Percentiles rank a stretch among this genome's conserved stretches.
These are phyloP conservation scores for Ceratobasidium sp. DNA, from an alignment of 1,284 basidiomycete species.

Conservation along the genomic window DNA sequence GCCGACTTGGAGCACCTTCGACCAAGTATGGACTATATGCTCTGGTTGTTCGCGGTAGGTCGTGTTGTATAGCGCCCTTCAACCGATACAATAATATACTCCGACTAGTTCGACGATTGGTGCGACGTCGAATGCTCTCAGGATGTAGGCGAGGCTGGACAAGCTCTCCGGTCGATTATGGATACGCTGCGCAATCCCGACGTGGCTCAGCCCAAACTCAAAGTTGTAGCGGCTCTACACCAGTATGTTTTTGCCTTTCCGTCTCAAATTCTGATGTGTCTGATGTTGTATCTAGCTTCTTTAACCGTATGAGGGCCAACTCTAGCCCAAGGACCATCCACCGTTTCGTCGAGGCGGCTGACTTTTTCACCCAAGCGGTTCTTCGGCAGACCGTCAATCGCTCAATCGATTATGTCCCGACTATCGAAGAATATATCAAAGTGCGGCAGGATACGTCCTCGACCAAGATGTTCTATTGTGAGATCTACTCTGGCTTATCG, in stretches of 20 bases:
- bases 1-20: slow-evolving; percentile 61
- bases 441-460: slow-evolving; percentile 64
- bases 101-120: slow-evolving; percentile 60
- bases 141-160: slow-evolving; percentile 60
- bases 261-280: slow-evolving; percentile 46
- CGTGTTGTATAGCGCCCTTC: slow-evolving; percentile 3
- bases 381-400: slow-evolving; percentile 61
- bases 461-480: slow-evolving; percentile 58
- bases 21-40: slow-evolving; percentile 63
- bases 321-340: slow-evolving; percentile 58
- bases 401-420: slow-evolving; percentile 59
- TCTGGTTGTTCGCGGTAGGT: slow-evolving; percentile 65
- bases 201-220: slow-evolving; percentile 57
- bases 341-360: slow-evolving; percentile 61
- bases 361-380: slow-evolving; percentile 61
- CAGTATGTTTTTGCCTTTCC: slow-evolving; percentile 54
- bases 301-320: slow-evolving; percentile 60
- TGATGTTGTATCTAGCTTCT: slow-evolving; percentile 54
- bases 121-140: slow-evolving; percentile 62
- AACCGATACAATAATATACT: background rate
- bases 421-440: slow-evolving; percentile 63
- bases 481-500: background rate
- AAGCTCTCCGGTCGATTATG: slow-evolving; percentile 59
- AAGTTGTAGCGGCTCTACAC: slow-evolving; percentile 63
- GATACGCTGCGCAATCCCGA: slow-evolving; percentile 55